Percentiles rank a stretch among this genome's conserved stretches.
phyloP scores from a whole-genome alignment of 106 monocot genomes.

The Dendrobium officinale region DNA sequence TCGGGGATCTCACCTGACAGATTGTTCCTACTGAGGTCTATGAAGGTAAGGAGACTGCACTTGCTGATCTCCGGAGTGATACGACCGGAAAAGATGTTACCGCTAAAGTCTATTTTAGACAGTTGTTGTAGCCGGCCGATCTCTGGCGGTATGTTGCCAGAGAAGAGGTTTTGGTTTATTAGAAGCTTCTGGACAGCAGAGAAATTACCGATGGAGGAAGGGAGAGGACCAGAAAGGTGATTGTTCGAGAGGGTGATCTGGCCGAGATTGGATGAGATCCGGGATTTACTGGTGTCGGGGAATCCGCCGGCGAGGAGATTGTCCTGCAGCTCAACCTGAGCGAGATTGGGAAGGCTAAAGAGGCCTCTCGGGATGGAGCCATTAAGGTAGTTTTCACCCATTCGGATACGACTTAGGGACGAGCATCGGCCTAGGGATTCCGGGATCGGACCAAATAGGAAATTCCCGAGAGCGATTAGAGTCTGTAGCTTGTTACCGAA shows the following conservation, averaged over 20 bases:
- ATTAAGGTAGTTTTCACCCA: constrained; percentile 83
- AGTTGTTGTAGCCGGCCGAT: constrained; percentile 65
- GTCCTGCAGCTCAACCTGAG: constrained; percentile 70
- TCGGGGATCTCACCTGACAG: constrained; percentile 41
- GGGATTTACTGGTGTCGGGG: constrained; percentile 23
- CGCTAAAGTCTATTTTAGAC: constrained; percentile 60
- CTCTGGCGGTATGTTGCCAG: constrained; percentile 49
- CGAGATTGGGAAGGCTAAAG: constrained; percentile 49
- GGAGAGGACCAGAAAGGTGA: constrained; percentile 45
- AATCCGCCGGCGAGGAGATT: constrained; percentile 65
- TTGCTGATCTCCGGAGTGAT: constrained; percentile 47
- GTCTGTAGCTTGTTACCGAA: constrained; percentile 43
- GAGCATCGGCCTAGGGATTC: constrained; percentile 45
- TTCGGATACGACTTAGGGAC: constrained; percentile 54
- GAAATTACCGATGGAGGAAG: constrained; percentile 57
- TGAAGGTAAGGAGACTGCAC: constrained; percentile 56
- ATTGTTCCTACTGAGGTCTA: constrained; percentile 59
- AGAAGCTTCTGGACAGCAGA: constrained; percentile 63
- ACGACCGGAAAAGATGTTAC: constrained; percentile 39
- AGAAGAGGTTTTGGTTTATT: constrained; percentile 52
- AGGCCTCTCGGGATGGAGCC: constrained; percentile 56
- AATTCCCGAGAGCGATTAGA: constrained; percentile 63
- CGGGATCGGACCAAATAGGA: constrained; percentile 66
- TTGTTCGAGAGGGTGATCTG: constrained; percentile 83
- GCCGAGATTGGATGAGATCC: constrained; percentile 41